Evolutionary conservation across 2,329 filamentous ascomycete species (phyloP).

Genomic region (Aciculosporium take): DNA sequence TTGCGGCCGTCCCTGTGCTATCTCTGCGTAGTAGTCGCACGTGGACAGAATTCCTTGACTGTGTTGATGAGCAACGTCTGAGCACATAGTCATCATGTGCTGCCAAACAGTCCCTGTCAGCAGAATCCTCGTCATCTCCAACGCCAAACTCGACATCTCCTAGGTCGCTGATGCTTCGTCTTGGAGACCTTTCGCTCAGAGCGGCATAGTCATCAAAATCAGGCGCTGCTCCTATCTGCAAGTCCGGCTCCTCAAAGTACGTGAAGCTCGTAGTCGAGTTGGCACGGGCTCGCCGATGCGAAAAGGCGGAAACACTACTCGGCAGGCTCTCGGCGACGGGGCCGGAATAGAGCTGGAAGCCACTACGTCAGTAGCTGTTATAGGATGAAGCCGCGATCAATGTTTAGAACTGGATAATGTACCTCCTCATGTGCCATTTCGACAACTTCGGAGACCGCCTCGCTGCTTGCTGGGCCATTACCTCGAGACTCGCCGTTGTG

Average conservation of each 20-base stretch:
- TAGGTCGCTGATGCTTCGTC: conserved; percentile 22
- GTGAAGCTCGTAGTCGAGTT: conserved; percentile 82
- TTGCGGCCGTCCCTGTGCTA: conserved; percentile 55
- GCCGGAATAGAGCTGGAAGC: conserved; percentile 62
- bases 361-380: neutral
- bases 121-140: conserved; percentile 24
- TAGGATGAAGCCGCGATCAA: neutral
- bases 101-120: conserved; percentile 26
- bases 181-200: conserved; percentile 12
- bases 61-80: conserved; percentile 48
- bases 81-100: conserved; percentile 33
- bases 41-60: conserved; percentile 41
- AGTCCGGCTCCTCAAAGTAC: conserved; percentile 55
- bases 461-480: conserved; percentile 33
- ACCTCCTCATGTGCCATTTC: conserved; percentile 95
- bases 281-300: conserved; percentile 64
- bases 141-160: conserved; percentile 27
- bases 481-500: conserved; percentile 1
- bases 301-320: conserved; percentile 82
- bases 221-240: conserved; percentile 15
- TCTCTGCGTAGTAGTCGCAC: conserved; percentile 56
- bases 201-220: conserved; percentile 17
- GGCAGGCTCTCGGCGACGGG: conserved; percentile 94
- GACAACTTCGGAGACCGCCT: conserved; percentile 85
- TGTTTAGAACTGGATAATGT: neutral